Percentiles rank a stretch among this genome's conserved stretches.
Evolutionary conservation across 2,329 filamentous ascomycete species (phyloP).

Genomic region (Paraconiothyrium sp.): DNA sequence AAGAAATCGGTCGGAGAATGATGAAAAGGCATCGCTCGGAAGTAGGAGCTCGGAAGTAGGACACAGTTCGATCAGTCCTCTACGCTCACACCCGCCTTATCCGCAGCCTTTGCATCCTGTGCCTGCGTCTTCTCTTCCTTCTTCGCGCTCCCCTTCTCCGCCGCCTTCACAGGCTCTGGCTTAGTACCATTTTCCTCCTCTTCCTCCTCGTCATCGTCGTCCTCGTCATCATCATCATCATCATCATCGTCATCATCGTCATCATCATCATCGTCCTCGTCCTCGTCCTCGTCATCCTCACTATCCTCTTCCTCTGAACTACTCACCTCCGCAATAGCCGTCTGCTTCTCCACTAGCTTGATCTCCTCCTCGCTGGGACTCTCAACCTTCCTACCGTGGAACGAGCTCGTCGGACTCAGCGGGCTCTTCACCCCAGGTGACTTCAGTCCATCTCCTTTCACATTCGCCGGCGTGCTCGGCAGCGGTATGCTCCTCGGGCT

Average conservation of each 20-base stretch:
- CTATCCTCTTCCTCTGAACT: conserved; percentile 25
- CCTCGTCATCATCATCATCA: conserved; percentile 17
- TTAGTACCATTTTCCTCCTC: conserved; percentile 6
- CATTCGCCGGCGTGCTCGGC: conserved; percentile 26
- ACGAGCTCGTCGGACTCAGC: conserved; percentile 17
- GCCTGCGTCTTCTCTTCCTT: conserved; percentile 31
- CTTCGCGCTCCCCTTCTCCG: conserved; percentile 11
- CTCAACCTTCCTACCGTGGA: conserved; percentile 37
- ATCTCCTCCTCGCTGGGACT: conserved; percentile 39
- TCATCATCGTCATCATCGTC: conserved; percentile 17
- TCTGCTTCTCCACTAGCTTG: conserved; percentile 41
- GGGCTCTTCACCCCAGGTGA: conserved; percentile 8
- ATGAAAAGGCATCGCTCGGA: not conserved
- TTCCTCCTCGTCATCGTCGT: conserved; percentile 15
- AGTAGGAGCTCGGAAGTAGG: not conserved
- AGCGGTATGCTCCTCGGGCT: conserved; percentile 33
- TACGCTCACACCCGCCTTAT: conserved; percentile 48
- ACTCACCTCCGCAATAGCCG: conserved; percentile 38
- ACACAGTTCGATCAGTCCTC: conserved; percentile 40
- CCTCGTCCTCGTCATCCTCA: conserved; percentile 13
- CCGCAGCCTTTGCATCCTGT: conserved; percentile 36
- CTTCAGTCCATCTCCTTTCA: conserved; percentile 4
- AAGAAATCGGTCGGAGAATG: not conserved
- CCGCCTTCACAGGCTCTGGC: not conserved
- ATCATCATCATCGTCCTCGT: conserved; percentile 2